phyloP scores from a whole-genome alignment of 78 protist genomes.

The Reticulomyxa filosa region DNA sequence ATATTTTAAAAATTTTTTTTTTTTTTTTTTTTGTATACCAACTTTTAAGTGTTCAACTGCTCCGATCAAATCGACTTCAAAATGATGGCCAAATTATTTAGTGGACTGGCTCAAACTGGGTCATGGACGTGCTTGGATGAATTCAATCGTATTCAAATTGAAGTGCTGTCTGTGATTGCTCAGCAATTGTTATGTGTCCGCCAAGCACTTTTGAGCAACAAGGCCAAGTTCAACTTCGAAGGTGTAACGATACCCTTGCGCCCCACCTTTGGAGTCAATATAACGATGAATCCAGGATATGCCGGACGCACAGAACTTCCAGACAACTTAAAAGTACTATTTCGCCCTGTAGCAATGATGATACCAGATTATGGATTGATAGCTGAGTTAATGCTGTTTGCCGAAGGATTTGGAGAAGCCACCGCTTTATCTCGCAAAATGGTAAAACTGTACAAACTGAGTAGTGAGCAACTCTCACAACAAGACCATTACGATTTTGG shows the following conservation, averaged over 20 bases:
- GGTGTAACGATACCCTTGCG: constrained; percentile 27
- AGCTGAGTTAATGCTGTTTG: constrained; percentile 41
- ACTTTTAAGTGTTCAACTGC: constrained; percentile 42
- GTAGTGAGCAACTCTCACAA: constrained; percentile 46
- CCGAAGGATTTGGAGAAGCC: constrained; percentile 42
- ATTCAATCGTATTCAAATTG: constrained; percentile 37
- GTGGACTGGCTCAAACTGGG: constrained; percentile 46
- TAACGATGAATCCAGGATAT: constrained; percentile 65
- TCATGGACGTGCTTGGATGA: constrained; percentile 49
- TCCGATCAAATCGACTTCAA: constrained; percentile 42
- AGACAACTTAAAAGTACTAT: constrained; percentile 49
- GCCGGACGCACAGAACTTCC: constrained; percentile 59
- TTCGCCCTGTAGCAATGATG: constrained; percentile 49
- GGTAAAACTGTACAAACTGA: constrained; percentile 45
- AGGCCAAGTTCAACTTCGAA: constrained; percentile 22
- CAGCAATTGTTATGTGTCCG: constrained; percentile 33
- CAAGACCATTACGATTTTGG: constrained; percentile 72
- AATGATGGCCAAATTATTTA: constrained; percentile 56
- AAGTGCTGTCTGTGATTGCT: constrained; percentile 36
- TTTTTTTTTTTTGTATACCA: too few relatives aligned
- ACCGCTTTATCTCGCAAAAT: constrained; percentile 32
- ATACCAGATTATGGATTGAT: constrained; percentile 48
- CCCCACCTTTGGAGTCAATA: constrained; percentile 31
- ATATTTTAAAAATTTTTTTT: background rate
- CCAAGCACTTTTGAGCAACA: constrained; percentile 14